Evolutionary conservation across 805 yeast genomes (phyloP).

Genomic region (Starmerella potacharoeniae): DNA sequence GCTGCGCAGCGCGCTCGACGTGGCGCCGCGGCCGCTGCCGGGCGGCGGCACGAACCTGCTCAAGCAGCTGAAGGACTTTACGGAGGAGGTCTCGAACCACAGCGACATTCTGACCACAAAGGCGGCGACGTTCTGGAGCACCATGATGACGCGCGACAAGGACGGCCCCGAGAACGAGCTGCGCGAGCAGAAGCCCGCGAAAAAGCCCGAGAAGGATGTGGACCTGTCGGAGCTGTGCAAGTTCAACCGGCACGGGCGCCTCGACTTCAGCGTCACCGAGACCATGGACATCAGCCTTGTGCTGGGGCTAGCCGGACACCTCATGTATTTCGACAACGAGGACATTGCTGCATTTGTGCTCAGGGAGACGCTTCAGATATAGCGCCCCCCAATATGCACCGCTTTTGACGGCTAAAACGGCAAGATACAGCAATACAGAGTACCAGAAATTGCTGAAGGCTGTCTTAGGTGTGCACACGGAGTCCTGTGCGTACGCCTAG

Average conservation of each 20-base stretch:
- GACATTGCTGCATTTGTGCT: constrained; percentile 73
- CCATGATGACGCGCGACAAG: not conserved
- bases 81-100: constrained; percentile 28
- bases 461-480: no score
- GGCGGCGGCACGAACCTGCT: constrained; percentile 36
- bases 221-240: constrained; percentile 27
- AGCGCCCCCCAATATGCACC: not conserved
- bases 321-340: constrained; percentile 74
- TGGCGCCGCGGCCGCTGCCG: constrained; percentile 48
- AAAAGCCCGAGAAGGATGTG: not conserved
- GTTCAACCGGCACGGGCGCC: constrained; percentile 61
- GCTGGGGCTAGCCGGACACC: constrained; percentile 75
- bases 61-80: constrained; percentile 32
- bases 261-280: constrained; percentile 71
- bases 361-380: constrained; percentile 36
- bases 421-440: no score
- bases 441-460: no score
- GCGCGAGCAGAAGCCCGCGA: not conserved
- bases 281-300: constrained; percentile 70
- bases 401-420: no score
- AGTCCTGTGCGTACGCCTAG: no score
- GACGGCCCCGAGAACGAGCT: not conserved
- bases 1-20: constrained; percentile 35
- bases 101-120: constrained; percentile 19
- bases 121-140: constrained; percentile 15